Percentiles rank a stretch among this genome's conserved stretches.
Evolutionary conservation across 2,329 filamentous ascomycete species (phyloP).

Genomic region (Diaporthe eres): DNA sequence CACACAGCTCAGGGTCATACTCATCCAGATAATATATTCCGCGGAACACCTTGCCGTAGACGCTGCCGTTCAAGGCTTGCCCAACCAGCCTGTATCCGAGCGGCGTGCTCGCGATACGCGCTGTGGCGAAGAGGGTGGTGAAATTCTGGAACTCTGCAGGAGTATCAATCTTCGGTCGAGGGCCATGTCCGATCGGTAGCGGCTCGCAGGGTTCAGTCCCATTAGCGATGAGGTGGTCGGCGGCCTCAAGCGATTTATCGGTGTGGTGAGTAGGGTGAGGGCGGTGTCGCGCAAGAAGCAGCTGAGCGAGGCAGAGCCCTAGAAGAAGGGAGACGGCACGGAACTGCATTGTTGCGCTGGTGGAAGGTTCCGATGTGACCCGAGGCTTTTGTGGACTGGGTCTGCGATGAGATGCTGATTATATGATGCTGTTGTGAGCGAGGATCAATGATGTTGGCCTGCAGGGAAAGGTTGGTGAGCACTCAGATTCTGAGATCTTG

Average conservation of each 20-base stretch:
- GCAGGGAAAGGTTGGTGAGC: neutral
- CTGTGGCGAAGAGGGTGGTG: neutral
- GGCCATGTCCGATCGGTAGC: neutral
- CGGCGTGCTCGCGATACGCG: slow-evolving; percentile 2
- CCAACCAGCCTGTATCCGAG: slow-evolving; percentile 16
- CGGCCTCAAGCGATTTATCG: neutral
- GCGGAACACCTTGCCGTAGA: neutral
- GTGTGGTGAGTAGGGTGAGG: neutral
- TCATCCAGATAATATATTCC: slow-evolving; percentile 14
- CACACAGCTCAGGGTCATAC: slow-evolving; percentile 31
- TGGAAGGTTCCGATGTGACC: neutral
- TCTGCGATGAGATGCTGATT: neutral
- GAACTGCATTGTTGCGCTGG: neutral
- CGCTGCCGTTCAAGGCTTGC: slow-evolving; percentile 7
- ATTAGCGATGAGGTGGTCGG: neutral
- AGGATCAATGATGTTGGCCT: neutral
- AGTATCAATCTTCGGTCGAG: neutral
- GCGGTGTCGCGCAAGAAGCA: neutral
- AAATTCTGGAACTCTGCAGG: slow-evolving; percentile 11
- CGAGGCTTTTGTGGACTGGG: neutral
- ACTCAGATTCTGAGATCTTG: neutral
- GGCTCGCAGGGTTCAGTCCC: neutral
- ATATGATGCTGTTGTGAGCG: neutral
- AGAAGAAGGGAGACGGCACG: neutral
- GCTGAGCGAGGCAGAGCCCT: neutral